Evolutionary conservation across 768 basidiomycete species (phyloP), one percentile per base, ranked within the genome.

Genomic region (Mycena crocata): DNA sequence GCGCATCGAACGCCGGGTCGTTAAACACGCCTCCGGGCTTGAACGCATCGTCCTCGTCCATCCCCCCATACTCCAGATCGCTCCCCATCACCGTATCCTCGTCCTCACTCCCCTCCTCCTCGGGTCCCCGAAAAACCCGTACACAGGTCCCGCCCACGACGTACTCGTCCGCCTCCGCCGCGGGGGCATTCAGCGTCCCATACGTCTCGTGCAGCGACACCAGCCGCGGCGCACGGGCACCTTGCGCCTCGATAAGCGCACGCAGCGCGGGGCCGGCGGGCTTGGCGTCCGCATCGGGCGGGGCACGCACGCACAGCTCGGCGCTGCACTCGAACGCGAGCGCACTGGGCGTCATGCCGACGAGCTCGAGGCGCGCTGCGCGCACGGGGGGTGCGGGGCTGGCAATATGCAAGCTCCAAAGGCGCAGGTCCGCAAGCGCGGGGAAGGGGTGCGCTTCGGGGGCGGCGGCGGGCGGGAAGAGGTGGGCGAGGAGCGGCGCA

Each of bases 1-100:
- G 37, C 30, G 76, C 74, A 69, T 82, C 81, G 48, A 81, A 82
- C 17, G 71, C 67, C 7, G 78, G 76, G 64, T 82, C 80, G 57
- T 82, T 78, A 56, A 81, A 81, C 4, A 62, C 75, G 9, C 80
- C 80, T 42, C 81, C 81, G 49, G 69, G 70, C 42, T 66, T 63
- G 67, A 76, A 81, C 34, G 80, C 74, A 31, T 68, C 64, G 17
- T 51, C 68, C 44, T 67, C 71, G 39, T 34, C 45, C 39, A 35
- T 67, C 34, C 48, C 59, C 46, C 31, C 52, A 34, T 31, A 7
- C 32, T 39, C 64, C 4, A 10, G 23, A 21, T 46, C 64, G 32
- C 64, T 54, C 56, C 44, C 65, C 65, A 66, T 57, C 54, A 66
- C 17, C 52, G 65, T 61, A 28, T 66, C 64, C 26, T 59, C 64